Evolutionary conservation across 331 rosid genomes (phyloP), one percentile per base, ranked within the genome.

Genomic region (Dryas integrifolia): DNA sequence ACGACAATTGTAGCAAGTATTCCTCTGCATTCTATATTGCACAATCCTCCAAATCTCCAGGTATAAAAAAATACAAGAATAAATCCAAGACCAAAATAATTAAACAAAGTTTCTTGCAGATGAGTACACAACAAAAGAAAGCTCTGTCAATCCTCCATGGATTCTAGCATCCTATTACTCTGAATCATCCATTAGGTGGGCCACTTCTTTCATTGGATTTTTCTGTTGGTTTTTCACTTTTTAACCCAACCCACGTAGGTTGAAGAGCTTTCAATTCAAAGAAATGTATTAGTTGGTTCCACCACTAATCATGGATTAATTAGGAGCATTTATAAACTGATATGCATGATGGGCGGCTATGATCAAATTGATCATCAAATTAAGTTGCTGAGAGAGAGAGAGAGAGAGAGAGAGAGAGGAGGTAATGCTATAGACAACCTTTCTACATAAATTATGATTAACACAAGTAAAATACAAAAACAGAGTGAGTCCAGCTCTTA

Each of bases 41-140:
- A 80, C 56, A 88, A 82, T 18, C 81, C 40, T 83, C 94, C 97
- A 93, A 87, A 90, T 65, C 72, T 90, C 80, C 89, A 88, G 91
- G 82, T 87, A 79, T 81, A 52, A 75, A 58, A 82, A 77, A 69
- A 60, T 38, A 72, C 75, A 76, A 73, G 67, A 78, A 81, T 44
- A 86, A 79, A 83, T 73, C 79, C 85, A 86, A 85, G 77, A 78
- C 16, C 68, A 58, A 43, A n/a, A 50, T 59, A 65, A 41, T 66
- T 44, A 83, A 71, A 30, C 35, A 30, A 78, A 82, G 75, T 72
- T 55, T 66, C 43, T 79, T 64, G 58, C 65, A 72, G 75, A 74
- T 58, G 71, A 58, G 72, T 21, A 52, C 38, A 69, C 71, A 69
- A 72, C 85, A 74, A 84, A 80, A 73, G 72, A 81, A 55, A 80